Percentiles rank a stretch among this genome's conserved stretches.
These are phyloP conservation scores for Coelastrella sp. DNA, from an alignment of 139 green algal genomes.

Conservation along the genomic window DNA sequence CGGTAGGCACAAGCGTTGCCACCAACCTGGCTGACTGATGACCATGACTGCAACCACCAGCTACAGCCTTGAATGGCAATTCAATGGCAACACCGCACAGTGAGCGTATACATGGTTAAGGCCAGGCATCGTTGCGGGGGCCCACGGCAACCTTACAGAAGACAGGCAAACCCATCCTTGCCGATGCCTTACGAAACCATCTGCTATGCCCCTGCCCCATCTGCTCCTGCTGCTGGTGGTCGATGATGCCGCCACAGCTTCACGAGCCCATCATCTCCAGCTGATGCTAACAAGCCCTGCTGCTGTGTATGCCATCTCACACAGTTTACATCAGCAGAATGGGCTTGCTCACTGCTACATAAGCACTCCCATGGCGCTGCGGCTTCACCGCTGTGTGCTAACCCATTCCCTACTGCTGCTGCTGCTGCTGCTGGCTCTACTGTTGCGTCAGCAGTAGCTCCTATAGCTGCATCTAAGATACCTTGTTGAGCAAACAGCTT, in stretches of 20 bases:
- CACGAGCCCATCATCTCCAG: slow-evolving; percentile 79
- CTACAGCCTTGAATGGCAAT: no score
- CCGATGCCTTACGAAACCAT: no score
- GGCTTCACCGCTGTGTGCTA: not conserved
- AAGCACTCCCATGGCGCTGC: slow-evolving; percentile 55
- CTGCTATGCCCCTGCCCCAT: not conserved
- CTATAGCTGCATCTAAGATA: no score
- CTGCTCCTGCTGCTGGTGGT: slow-evolving; percentile 9
- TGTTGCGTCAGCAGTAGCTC: not conserved
- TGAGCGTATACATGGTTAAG: no score
- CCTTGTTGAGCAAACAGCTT: slow-evolving; percentile 67
- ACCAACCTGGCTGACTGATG: no score
- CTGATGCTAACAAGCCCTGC: slow-evolving; percentile 74
- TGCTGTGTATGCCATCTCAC: slow-evolving; percentile 82
- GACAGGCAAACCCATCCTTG: no score
- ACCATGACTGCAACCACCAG: no score
- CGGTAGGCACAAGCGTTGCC: no score
- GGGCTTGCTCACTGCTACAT: slow-evolving; percentile 57
- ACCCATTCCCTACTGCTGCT: slow-evolving; percentile 26
- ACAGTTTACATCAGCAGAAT: slow-evolving; percentile 88
- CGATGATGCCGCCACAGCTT: slow-evolving; percentile 73
- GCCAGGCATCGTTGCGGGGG: no score
- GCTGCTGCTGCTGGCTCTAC: slow-evolving; percentile 9
- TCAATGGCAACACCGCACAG: no score
- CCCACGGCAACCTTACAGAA: no score